phyloP scores from a whole-genome alignment of 805 yeast species.

The Sugiyamaella boreocaroliniensis region DNA sequence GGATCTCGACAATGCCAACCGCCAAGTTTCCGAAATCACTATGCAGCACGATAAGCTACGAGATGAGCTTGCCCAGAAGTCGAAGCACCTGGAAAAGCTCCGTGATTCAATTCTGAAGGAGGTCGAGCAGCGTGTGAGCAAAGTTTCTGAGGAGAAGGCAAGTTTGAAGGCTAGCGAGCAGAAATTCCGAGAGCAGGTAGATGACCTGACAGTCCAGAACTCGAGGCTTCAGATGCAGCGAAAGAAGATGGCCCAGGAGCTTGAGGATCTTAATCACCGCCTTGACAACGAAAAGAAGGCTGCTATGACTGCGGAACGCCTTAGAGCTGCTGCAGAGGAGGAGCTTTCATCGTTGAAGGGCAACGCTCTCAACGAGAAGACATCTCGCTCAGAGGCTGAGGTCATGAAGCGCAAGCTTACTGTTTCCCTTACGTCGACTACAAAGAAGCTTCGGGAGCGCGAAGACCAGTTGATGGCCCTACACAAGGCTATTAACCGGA shows the following conservation, averaged over 20 bases:
- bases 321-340: conserved; percentile 16
- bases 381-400: conserved; percentile 22
- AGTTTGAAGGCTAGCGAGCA: conserved; percentile 35
- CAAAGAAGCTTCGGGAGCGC: conserved; percentile 17
- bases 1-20: conserved; percentile 16
- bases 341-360: conserved; percentile 17
- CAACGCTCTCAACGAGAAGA: conserved; percentile 17
- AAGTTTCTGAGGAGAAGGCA: conserved; percentile 41
- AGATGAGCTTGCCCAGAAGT: conserved; percentile 16
- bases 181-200: conserved; percentile 18
- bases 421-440: conserved; percentile 15
- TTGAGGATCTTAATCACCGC: conserved; percentile 28
- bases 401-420: conserved; percentile 20
- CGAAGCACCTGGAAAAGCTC: conserved; percentile 19
- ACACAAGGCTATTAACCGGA: conserved; percentile 19
- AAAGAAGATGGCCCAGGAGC: conserved; percentile 22
- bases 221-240: conserved; percentile 14
- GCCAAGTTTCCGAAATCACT: conserved; percentile 9
- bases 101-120: conserved; percentile 16
- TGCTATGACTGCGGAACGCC: conserved; percentile 18
- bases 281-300: conserved; percentile 20
- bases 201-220: conserved; percentile 16
- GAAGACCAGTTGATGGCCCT: conserved; percentile 18
- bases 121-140: conserved; percentile 28
- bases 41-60: conserved; percentile 16